These are phyloP conservation scores for Magnolia sinica DNA, from an alignment of 164 flowering plant genomes.

Conservation along the genomic window DNA sequence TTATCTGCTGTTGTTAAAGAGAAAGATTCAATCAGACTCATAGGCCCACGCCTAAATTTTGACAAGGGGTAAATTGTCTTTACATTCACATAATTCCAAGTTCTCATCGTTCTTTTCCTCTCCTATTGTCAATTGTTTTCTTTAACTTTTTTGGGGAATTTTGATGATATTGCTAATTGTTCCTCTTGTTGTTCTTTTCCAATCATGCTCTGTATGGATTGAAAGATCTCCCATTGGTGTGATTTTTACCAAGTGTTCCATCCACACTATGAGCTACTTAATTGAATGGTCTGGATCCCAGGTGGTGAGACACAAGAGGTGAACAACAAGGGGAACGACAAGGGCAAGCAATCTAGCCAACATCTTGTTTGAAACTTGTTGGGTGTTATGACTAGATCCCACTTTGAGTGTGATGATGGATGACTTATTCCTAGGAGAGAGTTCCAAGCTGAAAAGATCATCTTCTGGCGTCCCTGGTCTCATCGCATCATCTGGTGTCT, in stretches of 20 bases:
- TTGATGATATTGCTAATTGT: not conserved
- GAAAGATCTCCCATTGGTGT: not conserved
- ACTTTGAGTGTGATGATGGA: not conserved
- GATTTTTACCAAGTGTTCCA: not conserved
- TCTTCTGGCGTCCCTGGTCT: slow-evolving; percentile 12
- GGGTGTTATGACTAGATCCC: not conserved
- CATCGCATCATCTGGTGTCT: not conserved
- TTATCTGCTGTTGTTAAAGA: too few species aligned
- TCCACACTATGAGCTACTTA: not conserved
- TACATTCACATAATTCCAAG: too few species aligned
- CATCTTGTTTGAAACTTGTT: not conserved
- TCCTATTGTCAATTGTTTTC: too few species aligned
- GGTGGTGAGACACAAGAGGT: not conserved
- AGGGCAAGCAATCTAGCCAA: not conserved
- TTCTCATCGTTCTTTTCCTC: too few species aligned
- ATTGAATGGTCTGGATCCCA: not conserved
- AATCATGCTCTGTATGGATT: not conserved
- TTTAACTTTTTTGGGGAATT: not conserved
- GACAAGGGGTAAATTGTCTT: too few species aligned
- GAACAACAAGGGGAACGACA: not conserved
- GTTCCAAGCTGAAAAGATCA: slow-evolving; percentile 32
- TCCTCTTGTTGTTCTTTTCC: not conserved
- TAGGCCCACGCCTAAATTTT: too few species aligned
- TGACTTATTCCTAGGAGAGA: slow-evolving; percentile 32
- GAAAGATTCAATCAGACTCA: too few species aligned